Conservation (phyloP, 2,329 filamentous ascomycete species). For the Cytospora chrysosperma region DNA sequence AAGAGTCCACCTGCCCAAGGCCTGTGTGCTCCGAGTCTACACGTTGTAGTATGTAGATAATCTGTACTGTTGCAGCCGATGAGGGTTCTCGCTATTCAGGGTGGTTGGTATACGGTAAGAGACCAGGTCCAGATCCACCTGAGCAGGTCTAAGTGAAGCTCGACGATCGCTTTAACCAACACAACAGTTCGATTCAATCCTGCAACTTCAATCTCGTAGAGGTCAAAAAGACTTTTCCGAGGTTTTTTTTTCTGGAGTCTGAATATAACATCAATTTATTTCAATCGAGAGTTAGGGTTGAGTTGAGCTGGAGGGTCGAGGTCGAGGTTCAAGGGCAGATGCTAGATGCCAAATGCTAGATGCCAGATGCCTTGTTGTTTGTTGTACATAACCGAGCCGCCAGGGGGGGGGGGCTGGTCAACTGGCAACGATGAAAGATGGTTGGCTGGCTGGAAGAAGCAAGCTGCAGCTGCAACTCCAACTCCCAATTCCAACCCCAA, state of each 20-base stretch:
- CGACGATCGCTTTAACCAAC: too few species aligned
- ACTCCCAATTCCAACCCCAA: not conserved
- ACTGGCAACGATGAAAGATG: conserved; percentile 8
- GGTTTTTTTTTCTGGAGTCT: not conserved
- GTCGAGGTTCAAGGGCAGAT: not conserved
- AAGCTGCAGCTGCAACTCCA: not conserved
- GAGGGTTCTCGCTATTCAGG: not conserved
- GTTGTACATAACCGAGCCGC: not conserved
- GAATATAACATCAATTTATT: not conserved
- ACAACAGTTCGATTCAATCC: not conserved
- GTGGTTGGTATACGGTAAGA: not conserved
- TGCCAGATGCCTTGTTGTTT: not conserved
- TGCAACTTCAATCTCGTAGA: too few species aligned
- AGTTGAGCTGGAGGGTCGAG: not conserved
- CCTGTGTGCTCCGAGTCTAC: not conserved
- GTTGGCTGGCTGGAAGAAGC: conserved; percentile 8
- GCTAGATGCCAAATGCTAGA: not conserved
- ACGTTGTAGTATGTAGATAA: too few species aligned
- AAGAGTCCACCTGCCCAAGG: not conserved
- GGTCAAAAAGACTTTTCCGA: too few species aligned
- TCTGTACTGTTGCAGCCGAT: not conserved
- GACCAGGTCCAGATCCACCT: not conserved
- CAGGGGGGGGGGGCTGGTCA: not conserved
- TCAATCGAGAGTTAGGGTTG: not conserved
- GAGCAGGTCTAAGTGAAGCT: too few species aligned